Evolutionary conservation across 345 rosid species (phyloP), one percentile per base, ranked within the genome.

Genomic region (Abelmoschus esculentus): DNA sequence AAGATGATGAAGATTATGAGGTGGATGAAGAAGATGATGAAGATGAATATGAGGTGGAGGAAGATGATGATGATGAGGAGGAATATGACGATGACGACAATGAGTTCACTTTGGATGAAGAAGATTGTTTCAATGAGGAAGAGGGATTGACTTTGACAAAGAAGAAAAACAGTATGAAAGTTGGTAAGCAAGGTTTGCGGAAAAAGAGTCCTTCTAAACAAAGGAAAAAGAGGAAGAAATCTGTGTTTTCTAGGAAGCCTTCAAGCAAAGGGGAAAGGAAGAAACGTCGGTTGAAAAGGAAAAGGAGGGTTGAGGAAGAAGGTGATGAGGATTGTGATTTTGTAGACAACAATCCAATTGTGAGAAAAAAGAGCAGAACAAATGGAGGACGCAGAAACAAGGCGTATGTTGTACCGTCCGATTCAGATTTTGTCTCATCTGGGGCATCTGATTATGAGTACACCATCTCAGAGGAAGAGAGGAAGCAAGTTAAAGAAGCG

Each of bases 401-500:
- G 79, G 81, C 76, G 70, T 76, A 59, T 75, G 59, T 75, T 9
- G 75, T 81, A 59, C 59, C 79, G 69, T 91, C 96, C 42, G 97
- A 87, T 77, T 93, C 96, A 32, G 98, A 89, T 74, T 83, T 83
- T 70, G 77, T 71, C 40, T 70, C 73, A 46, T 80, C 90, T 36
- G 87, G 80, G 72, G 83, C 90, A 66, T 89, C 97, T 6, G 91
- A 89, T 79, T 80, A 57, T 63, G 96, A 88, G 59, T 91, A 83
- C 70, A 91, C 96, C 53, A 85, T 91, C 74, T 95, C 99, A 1
- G 99, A 90, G 87, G 98, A 95, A 81, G 98, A 95, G 87, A 86
- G 93, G 76, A 93, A 90, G 69, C 98, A 90, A 81, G 80, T 87
- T 76, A 88, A 80, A 79, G 96, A 91, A 82, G 93, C 92, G 17